Evolutionary conservation across 345 rosid species (phyloP), one percentile per base, ranked within the genome.

Genomic region (Arabis alpina): DNA sequence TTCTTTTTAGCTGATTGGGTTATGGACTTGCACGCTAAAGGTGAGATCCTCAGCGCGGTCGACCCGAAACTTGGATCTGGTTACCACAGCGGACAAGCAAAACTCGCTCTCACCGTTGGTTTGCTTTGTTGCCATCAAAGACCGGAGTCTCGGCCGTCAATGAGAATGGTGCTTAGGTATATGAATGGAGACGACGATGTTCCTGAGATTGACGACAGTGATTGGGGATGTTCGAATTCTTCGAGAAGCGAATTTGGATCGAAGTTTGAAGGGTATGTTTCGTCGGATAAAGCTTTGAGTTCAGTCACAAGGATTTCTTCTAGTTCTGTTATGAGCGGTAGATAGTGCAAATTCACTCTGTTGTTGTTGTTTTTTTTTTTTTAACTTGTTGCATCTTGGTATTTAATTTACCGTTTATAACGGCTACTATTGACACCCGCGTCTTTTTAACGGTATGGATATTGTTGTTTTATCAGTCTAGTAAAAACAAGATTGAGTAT

Each of bases 101-200:
- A 74, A 70, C 39, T 87, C 59, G 82, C 82, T 3, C 39, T 89
- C 61, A 10, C 6, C 47, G 49, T 89, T 13, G 96, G 93, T 8
- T 64, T 89, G 47, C 54, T 75, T 1, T 89, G 98, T 52, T 77
- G 88, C 12, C 88, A 85, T 67, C 82, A 68, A 13, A 65, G 41
- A 10, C 74, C 79, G 1, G 72, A 63, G 15, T 36, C 67, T 12
- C 80, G 96, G 42, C 93, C 93, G 19, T 78, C 80, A 6, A 86
- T 86, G 88, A 83, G 82, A 71, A 83, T 71, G 57, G 87, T 84
- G 39, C 71, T 74, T 16, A 75, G 80, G 78, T 85, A 80, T 68
- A 69, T 89, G 14, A 81, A 84, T 41, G 72, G 82, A 28, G 91
- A 90, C 15, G 89, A 84, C 0, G 44, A 66, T 30, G 78, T 83